Evolutionary conservation across 805 yeast genomes (phyloP), one percentile per base, ranked within the genome.

Genomic region (Debaryomyces maramus): DNA sequence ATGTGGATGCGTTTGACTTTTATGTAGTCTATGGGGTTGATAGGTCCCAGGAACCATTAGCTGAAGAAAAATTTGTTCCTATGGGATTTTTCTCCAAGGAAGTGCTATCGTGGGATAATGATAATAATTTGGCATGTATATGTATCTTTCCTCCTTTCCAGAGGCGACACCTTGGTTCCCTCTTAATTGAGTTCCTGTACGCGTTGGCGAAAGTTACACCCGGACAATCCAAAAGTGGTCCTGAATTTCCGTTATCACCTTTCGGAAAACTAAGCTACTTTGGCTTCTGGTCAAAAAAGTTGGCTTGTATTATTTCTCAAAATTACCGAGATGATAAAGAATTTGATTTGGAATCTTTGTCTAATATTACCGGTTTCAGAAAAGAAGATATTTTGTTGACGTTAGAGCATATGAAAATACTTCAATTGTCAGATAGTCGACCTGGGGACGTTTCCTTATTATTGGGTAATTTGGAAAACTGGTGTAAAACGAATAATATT

Each of bases 1-100:
- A 81, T 26, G 79, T 88, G 3, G 90, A 85, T 26, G 75, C 77
- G 40, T 91, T 85, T 61, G 90, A 86, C 45, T 88, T 88, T 60
- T 93, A 81, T 58, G 73, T 88, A 19, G 68, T 82, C 3, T 87
- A 83, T 56, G 83, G 85, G 18, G 60, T 60, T 2, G 67, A 69
- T 18, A 55, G 57, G 1, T 53, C 26, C 17, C 15, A n/a, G 20
- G 22, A 34, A 10, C 11, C 36, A 8, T 36, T 42, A 16, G 40
- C 46, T 18, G 35, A 26, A 19, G 32, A 18, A 19, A 19, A 31
- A 15, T 61, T 44, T 38, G 58, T 65, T 38, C 90, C 91, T 2
- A 82, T 90, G 83, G 99, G 97, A 1, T 93, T 88, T 56, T 93
- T 88, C 55, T 89, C 97, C 10, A 86, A 87, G 51, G 99, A 93